These are phyloP conservation scores for Linnemannia exigua DNA, from an alignment of 192 early-diverging fungal species.

Conservation along the genomic window DNA sequence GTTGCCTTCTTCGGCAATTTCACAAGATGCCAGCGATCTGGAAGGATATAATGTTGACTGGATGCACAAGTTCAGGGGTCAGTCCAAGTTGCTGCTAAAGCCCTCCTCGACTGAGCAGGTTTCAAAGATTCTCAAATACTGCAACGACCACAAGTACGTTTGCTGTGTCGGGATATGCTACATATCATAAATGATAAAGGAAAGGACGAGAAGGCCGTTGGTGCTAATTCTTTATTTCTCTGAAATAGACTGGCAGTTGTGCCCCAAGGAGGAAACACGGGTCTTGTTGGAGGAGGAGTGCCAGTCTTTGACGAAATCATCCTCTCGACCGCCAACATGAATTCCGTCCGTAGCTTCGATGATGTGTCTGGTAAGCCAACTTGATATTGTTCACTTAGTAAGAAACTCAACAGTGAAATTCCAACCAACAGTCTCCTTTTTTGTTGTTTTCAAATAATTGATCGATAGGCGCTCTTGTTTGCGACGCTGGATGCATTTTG, in stretches of 20 bases:
- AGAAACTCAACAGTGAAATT: not conserved
- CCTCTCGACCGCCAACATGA: slow-evolving; percentile 86
- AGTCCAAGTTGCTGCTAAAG: slow-evolving; percentile 83
- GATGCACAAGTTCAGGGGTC: slow-evolving; percentile 97
- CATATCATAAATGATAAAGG: not conserved
- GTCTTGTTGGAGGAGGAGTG: slow-evolving; percentile 95
- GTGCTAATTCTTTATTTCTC: not conserved
- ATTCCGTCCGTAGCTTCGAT: slow-evolving; percentile 81
- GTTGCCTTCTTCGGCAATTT: slow-evolving; percentile 59
- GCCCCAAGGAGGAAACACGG: slow-evolving; percentile 99
- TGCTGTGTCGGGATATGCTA: not conserved
- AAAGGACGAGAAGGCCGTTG: not conserved
- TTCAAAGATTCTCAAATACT: slow-evolving; percentile 88
- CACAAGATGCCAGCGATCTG: slow-evolving; percentile 72
- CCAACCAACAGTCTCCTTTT: not conserved
- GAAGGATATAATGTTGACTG: slow-evolving; percentile 90
- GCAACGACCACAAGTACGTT: slow-evolving; percentile 76
- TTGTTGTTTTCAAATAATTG: not conserved
- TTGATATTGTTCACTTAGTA: not conserved
- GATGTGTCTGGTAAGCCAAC: slow-evolving; percentile 63
- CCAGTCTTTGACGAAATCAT: slow-evolving; percentile 98
- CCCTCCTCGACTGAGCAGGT: slow-evolving; percentile 92
- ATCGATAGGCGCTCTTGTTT: slow-evolving; percentile 80
- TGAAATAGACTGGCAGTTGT: slow-evolving; percentile 83
- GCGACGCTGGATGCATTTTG: slow-evolving; percentile 94